phyloP scores from a whole-genome alignment of 202 grass and related monocot genomes.

The Panicum virgatum region DNA sequence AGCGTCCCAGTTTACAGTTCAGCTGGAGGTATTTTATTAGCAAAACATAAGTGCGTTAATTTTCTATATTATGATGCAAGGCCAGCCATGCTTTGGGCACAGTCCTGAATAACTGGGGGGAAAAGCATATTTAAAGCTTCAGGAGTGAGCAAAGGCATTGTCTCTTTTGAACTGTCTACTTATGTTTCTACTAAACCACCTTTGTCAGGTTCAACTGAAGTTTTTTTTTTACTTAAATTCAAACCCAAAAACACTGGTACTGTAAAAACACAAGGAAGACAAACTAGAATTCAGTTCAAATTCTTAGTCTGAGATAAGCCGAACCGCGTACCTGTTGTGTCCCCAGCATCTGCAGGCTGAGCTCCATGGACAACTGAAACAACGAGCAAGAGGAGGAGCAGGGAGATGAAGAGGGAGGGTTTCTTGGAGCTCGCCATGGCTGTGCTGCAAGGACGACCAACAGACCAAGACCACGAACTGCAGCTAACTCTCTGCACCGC shows the following conservation, averaged over 20 bases:
- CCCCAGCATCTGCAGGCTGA: background rate
- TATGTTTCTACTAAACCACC: no score
- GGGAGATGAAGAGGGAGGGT: background rate
- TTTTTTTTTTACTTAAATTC: background rate
- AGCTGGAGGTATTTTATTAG: background rate
- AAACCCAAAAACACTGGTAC: background rate
- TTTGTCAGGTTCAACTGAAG: background rate
- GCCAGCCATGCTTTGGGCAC: background rate
- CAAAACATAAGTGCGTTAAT: background rate
- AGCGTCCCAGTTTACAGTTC: background rate
- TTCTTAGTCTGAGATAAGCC: background rate
- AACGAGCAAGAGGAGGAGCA: constrained; percentile 31
- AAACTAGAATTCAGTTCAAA: background rate
- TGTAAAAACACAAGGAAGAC: background rate
- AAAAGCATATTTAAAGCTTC: background rate
- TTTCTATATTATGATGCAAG: background rate
- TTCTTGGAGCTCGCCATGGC: constrained; percentile 25
- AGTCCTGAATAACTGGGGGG: background rate
- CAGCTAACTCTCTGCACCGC: background rate
- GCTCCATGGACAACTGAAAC: constrained; percentile 16
- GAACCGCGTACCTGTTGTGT: background rate
- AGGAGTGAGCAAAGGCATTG: background rate
- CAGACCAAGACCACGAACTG: background rate
- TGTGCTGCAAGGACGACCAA: background rate
- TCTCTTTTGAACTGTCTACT: background rate